phyloP scores from a whole-genome alignment of 805 yeast genomes.

The Candida hungchunana region DNA sequence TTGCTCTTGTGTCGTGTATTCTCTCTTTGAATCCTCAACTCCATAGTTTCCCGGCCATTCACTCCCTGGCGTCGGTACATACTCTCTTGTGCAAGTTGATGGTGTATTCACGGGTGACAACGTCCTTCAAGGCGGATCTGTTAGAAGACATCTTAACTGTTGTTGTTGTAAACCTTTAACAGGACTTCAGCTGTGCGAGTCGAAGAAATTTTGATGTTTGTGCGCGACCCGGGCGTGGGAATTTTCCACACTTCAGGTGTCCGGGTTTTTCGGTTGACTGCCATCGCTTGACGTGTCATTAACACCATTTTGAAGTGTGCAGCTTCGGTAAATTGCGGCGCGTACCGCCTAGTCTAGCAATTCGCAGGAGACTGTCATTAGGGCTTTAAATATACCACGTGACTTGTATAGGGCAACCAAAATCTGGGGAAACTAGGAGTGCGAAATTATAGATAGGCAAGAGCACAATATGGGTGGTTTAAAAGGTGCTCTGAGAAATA shows the following conservation, averaged over 20 bases:
- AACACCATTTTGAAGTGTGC: background rate
- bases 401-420: conserved; percentile 3
- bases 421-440: background rate
- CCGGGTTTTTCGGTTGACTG: conserved; percentile 15
- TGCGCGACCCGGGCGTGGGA: conserved; percentile 12
- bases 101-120: conserved; percentile 99
- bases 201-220: conserved; percentile 18
- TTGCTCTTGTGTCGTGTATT: no score
- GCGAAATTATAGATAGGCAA: no score
- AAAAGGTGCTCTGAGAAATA: conserved; percentile 1
- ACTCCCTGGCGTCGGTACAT: conserved; percentile 38
- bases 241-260: conserved; percentile 12
- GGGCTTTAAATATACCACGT: no score
- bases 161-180: conserved; percentile 11
- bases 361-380: background rate
- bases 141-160: conserved; percentile 38
- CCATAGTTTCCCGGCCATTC: background rate
- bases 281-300: conserved; percentile 7
- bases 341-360: conserved; percentile 1
- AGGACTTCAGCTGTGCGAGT: conserved; percentile 4
- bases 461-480: no score
- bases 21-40: background rate
- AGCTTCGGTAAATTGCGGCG: conserved; percentile 2
- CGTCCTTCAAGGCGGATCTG: conserved; percentile 92
- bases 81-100: conserved; percentile 99